Percentiles rank a stretch among this genome's conserved stretches.
phyloP scores from a whole-genome alignment of 257 asterid species.

The Henckelia pumila region DNA sequence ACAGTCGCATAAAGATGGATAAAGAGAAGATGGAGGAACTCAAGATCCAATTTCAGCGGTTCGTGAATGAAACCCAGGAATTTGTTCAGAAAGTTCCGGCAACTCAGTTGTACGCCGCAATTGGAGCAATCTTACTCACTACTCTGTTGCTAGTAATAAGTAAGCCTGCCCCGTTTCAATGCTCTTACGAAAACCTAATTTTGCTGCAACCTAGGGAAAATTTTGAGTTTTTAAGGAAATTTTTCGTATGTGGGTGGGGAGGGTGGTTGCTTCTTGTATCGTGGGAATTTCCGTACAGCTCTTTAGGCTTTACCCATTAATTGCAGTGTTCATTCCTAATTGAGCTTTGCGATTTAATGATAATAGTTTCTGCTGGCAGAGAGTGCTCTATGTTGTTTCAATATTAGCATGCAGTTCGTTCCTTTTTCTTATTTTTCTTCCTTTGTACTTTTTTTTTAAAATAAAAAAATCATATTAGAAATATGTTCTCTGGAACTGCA shows the following conservation, averaged over 20 bases:
- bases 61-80: constrained; percentile 34
- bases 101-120: constrained; percentile 45
- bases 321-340: background rate
- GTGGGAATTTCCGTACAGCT: background rate
- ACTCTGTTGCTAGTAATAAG: constrained; percentile 39
- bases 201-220: background rate
- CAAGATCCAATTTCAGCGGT: constrained; percentile 46
- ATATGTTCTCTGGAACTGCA: background rate
- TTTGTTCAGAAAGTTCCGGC: constrained; percentile 45
- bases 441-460: constrained; percentile 5
- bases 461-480: background rate
- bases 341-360: constrained; percentile 4
- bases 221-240: background rate
- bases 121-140: constrained; percentile 47
- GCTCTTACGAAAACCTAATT: background rate
- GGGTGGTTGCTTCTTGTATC: background rate
- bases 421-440: background rate
- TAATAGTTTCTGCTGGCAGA: background rate
- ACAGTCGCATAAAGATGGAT: constrained; percentile 26
- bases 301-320: constrained; percentile 2
- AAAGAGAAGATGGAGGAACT: constrained; percentile 47
- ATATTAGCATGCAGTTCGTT: no score
- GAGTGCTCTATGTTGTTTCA: background rate
- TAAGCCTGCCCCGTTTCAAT: constrained; percentile 25
- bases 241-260: background rate